Base-by-base conservation (phyloP, 192 early-diverging fungal genomes). In the Chytriomyces hyalinus region DNA sequence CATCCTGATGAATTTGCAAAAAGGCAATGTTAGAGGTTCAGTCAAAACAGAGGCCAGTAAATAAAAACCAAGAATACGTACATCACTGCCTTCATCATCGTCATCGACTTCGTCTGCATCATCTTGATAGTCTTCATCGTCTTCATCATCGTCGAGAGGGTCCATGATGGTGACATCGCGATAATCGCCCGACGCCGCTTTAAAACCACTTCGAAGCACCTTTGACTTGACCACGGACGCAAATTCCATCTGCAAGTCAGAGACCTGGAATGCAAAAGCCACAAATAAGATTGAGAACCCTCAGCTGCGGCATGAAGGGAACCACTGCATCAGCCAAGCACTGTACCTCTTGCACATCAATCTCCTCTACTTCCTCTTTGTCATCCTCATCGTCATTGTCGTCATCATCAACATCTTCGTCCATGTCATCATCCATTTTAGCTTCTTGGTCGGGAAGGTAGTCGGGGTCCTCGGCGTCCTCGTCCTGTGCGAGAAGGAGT, bases 391-490 rank as follows among this genome's bases (percentile, higher is more conserved):
- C 69, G 10, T 51, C 57, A 45, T 62, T 47, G 44, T n/a, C 45
- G 8, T 73, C 71, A 26, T 45, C 53, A 20, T 57, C 13, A 45
- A 62, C 60, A 20, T 15, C 44, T 20, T 59, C 53, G 49, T 59
- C 53, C 22, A n/a, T 44, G 4, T 71, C 26, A 2, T 59, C 9
- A 11, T 15, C 57, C 57, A 24, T 15, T 8, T 71, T 15, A 6
- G 26, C 71, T 17, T 73, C 28, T 10, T 44, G 43, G 71, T 60
- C 71, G 36, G 36, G 26, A 60, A 44, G 59, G 46, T 63, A 73
- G 71, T 73, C 71, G 11, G 6, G 2, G 71, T 73, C 71, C 13
- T 73, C 71, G 60, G 13, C 8, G 71, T 73, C 71, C 46, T 73
- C 71, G 36, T 73, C 71, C 71, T 61, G 71, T 17, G 5, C 0